Evolutionary conservation across 1,139 yeast species (phyloP), one percentile per base, ranked within the genome.

Genomic region (Debaryomyces psychrophilus): DNA sequence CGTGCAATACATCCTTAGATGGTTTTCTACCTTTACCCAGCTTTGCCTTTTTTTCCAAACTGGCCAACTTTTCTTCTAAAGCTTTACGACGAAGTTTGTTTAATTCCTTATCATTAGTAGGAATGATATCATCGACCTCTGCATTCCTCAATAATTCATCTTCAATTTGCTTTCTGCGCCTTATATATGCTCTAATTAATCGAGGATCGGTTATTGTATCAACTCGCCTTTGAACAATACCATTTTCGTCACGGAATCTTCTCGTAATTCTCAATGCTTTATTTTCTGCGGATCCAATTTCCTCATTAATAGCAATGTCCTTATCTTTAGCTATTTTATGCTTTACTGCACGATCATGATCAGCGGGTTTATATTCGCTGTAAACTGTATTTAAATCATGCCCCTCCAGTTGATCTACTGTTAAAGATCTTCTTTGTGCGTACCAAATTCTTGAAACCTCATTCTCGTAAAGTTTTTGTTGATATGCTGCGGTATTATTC

Each of bases 371-470:
- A 53, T 71, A 73, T 56, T 71, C 73, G 18, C 67, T 58, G 51
- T 73, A 74, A 28, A 73, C 64, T 14, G 63, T 61, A 36, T 67
- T 61, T 46, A 62, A 61, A 37, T 59, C 59, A 41, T 54, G 64
- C 3, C 61, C 64, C 15, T 59, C 52, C 11, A 69, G 73, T 34
- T 68, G 68, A 50, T 72, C 77, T 11, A 69, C 81, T 14, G 82
- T 73, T 47, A 92, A 70, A 8, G 87, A 78, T 50, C 79, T 77
- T 49, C 86, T 81, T 61, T 93, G 99, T 5, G 87, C 82, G 58
- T 87, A 85, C 99, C 99, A 95, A 34, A 93, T 92, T 50, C 93
- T 79, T 34, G 81, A 77, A 48, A 93, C 87, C 62, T 93, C 99
- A 49, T 87, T 93, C 55, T 93, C 97, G 57, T 95, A 95, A 2